Conservation (phyloP, 768 basidiomycete genomes). For the Astraeus odoratus region DNA sequence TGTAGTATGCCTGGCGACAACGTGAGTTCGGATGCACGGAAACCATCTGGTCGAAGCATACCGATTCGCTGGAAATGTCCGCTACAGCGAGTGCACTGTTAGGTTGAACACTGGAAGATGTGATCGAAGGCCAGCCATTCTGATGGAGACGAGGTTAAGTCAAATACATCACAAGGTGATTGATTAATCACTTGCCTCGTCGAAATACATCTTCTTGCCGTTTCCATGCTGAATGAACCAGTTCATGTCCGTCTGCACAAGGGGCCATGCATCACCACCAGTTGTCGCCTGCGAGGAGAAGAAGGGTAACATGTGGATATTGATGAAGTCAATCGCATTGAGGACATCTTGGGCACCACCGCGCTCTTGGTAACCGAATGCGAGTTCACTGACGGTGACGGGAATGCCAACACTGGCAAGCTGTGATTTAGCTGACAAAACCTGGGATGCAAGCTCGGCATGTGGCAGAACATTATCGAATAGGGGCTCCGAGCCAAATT, state of each 20-base stretch:
- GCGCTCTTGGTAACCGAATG: constrained; percentile 49
- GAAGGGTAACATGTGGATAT: constrained; percentile 68
- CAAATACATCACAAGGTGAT: not conserved
- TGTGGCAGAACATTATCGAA: constrained; percentile 50
- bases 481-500: constrained; percentile 69
- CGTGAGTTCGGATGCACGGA: not conserved
- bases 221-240: constrained; percentile 61
- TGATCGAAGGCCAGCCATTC: constrained; percentile 76
- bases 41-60: constrained; percentile 21
- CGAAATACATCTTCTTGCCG: constrained; percentile 71
- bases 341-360: constrained; percentile 50
- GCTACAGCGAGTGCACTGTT: constrained; percentile 59
- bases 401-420: constrained; percentile 51
- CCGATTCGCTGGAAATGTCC: constrained; percentile 54
- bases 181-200: constrained; percentile 42
- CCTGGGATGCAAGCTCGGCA: constrained; percentile 43
- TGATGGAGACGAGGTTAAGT: constrained; percentile 18
- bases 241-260: constrained; percentile 50
- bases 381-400: constrained; percentile 63
- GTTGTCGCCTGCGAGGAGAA: constrained; percentile 31
- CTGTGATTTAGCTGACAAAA: constrained; percentile 40
- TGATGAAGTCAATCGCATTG: constrained; percentile 54
- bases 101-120: constrained; percentile 53
- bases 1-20: constrained; percentile 47
- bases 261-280: constrained; percentile 58